Base-by-base conservation (phyloP, 768 basidiomycete species). In the Lactarius quietus region DNA sequence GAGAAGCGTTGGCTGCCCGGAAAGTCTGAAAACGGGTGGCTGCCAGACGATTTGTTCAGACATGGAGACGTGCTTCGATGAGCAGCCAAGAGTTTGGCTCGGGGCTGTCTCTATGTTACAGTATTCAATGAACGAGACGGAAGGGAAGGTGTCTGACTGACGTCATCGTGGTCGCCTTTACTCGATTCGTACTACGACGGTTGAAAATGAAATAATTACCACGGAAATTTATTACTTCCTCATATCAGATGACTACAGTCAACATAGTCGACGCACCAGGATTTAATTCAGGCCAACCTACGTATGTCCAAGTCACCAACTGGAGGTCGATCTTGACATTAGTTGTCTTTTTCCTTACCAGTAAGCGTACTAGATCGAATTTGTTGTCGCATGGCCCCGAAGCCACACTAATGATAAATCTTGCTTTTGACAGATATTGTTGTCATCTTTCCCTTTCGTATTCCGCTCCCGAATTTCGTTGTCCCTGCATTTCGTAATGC, bases 371-470 rank as follows among this genome's bases (percentile, higher is more conserved):
- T 20, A 28, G 3, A 28, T 35, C 4, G 51, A 54, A 20, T 15
- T 23, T 17, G 36, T 14, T 20, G 51, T 58, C 39, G 17, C 23
- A 36, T 35, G 31, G 23, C 14, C 10, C 10, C 39, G 28, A 36
- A 33, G 9, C 3, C 14, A 38, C 7, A 7, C 64, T 65, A 41
- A 65, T 17, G 29, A 15, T 12, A 29, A 35, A 51, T 62, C 55
- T 36, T 17, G 3, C 33, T 6, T 20, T 23, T 36, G 41, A 31
- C 55, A 70, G 69, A 63, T 57, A 59, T 70, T n/a, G 26, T 64
- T 26, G 59, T 70, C 45, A 69, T 70, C 36, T 67, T 66, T 55
- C 69, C 69, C 20, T 66, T 70, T 43, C 59, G 64, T 9, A 28
- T 70, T 35, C 57, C 69, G 23, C 23, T 70, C 48, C 67, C 69